Base-by-base conservation (phyloP, 768 basidiomycete species). In the Dioszegia hungarica region DNA sequence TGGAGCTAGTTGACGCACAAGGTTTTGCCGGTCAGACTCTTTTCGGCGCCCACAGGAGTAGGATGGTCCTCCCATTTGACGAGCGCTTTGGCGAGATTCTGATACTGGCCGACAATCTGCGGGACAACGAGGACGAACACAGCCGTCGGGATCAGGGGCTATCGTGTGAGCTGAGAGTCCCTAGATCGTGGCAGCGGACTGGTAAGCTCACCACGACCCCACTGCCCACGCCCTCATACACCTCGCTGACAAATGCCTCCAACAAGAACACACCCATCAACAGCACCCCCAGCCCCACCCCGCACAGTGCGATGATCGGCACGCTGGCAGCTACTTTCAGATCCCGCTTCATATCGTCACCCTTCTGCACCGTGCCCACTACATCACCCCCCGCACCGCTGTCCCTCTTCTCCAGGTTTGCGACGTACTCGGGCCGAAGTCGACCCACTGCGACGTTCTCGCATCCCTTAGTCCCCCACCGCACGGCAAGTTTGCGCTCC, bases 41-140 rank as follows among this genome's bases (percentile, higher is more conserved):
- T 82, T 56, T 84, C 83, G 72, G 90, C 84, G 1, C 83, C 83
- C 2, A 86, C 86, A 61, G 87, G 83, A 63, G 88, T 88, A 0
- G 83, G 80, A 72, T 97, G 92, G 70, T 95, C 93, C 78, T 99
- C 94, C 89, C 90, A 93, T 40, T 81, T 77, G 0, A 92, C 91
- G 51, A 97, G 80, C 17, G 80, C 78, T 47, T 78, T 79, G 1
- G 90, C 89, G 45, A 85, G 80, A 4, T 77, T 63, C 63, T 88
- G 86, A 74, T 90, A 94, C 8, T 87, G 72, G 1, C 80, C 82
- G 1, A 93, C 81, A 17, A 97, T 80, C 37, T 83, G 83, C 0
- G 94, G 95, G 0, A 98, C 86, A 11, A 93, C 77, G 0, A 83
- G 79, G 5, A 85, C 80, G 75, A 97, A 93, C 39, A 94, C 78